Evolutionary conservation across 1,139 yeast species (phyloP), one percentile per base, ranked within the genome.

Genomic region (Pneumocystis murina): DNA sequence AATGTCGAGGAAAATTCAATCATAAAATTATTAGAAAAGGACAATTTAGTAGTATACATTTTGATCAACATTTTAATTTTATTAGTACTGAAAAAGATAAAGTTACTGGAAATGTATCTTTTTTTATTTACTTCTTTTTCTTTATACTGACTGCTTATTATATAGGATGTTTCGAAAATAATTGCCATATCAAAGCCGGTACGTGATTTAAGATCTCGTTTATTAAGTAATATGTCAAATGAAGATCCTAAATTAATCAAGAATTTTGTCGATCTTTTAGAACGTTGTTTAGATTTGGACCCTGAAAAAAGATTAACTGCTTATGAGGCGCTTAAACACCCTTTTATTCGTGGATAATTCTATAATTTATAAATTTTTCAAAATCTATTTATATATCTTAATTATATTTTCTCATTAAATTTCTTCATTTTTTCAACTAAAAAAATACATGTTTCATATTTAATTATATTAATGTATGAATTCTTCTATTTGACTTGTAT

Each of bases 291-390:
- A 66, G 81, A 85, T 35, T 86, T 87, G 62, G 86, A 88, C 70
- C 96, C 96, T 12, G 78, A 78, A 64, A 76, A 81, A 67, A 81
- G 96, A 75, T 83, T 88, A 63, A 79, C 82, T 63, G 87, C 95
- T 1, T 82, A 82, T 66, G 82, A 81, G 58, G 86, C 90, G 38
- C 76, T 87, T 65, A 76, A 76, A 62, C 96, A 90, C 75, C 88
- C 90, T 16, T 78, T 90, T 62, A 75, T 88, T 24, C 67, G 76
- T 74, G 67, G 86, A 58, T 58, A 40, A 57, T 2, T 57, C 16
- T 4, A 8, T 24, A 57, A 20, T 20, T 7, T 20, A 17, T 20
- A 20, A n/a, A n/a, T 43, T 20, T 43, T 43, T 20, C 17, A 43
- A 6, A 10, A 24, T 10, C 28, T 12, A 48, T 12, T 24, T 12